Conservation (phyloP, 1,139 yeast species). For the Lodderomyces elongisporus region DNA sequence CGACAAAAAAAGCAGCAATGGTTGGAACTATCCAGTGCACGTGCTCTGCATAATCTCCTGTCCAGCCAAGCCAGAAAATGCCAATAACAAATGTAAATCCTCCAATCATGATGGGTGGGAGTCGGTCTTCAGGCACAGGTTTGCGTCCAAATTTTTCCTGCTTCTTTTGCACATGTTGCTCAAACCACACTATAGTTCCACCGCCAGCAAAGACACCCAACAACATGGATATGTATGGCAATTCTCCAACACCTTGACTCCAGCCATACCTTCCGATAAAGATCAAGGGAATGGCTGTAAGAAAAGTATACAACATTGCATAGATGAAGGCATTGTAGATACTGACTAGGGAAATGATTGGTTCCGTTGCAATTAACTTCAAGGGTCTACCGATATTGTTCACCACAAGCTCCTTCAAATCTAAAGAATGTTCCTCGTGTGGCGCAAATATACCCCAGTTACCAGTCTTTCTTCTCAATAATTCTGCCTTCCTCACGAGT, state of each 20-base stretch:
- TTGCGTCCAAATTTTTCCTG: conserved; percentile 44
- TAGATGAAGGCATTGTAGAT: conserved; percentile 79
- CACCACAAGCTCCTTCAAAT: conserved; percentile 58
- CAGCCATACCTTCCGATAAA: conserved; percentile 58
- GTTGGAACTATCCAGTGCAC: conserved; percentile 86
- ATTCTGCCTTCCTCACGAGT: conserved; percentile 56
- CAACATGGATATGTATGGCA: conserved; percentile 57
- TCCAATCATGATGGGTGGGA: conserved; percentile 69
- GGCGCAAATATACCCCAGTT: conserved; percentile 85
- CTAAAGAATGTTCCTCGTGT: conserved; percentile 64
- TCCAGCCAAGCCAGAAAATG: conserved; percentile 80
- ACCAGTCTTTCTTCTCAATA: conserved; percentile 49
- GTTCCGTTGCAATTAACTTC: conserved; percentile 63
- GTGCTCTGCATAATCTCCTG: conserved; percentile 62
- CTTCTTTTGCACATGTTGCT: conserved; percentile 13
- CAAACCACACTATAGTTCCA: conserved; percentile 23
- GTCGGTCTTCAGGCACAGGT: conserved; percentile 74
- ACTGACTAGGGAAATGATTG: conserved; percentile 62
- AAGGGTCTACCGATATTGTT: conserved; percentile 71
- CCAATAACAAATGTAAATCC: conserved; percentile 69
- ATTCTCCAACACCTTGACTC: conserved; percentile 47
- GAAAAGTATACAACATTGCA: conserved; percentile 70
- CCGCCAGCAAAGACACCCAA: conserved; percentile 64
- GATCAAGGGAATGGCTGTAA: conserved; percentile 76
- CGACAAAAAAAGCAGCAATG: conserved; percentile 64